These are phyloP conservation scores for Coemansia sp. DNA, from an alignment of 192 early-diverging fungal species.

Conservation along the genomic window DNA sequence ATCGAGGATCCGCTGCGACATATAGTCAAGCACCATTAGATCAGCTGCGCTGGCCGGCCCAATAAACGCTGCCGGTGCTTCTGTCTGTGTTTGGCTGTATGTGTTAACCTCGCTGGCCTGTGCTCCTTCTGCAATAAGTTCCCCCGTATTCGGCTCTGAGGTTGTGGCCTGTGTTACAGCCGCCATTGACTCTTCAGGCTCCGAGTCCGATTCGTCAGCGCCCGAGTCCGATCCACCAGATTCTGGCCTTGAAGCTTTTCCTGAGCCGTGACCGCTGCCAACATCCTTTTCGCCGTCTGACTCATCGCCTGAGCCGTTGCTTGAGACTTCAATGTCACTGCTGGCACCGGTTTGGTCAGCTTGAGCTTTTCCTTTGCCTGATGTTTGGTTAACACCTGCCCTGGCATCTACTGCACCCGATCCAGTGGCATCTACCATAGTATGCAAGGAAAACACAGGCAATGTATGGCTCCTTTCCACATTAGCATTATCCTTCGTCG, in stretches of 20 bases:
- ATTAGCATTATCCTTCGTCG: too few relatives aligned
- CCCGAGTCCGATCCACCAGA: not conserved
- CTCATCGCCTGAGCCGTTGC: not conserved
- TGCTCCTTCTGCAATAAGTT: not conserved
- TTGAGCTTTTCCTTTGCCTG: not conserved
- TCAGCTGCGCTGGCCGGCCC: constrained; percentile 24
- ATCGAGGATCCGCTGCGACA: constrained; percentile 36
- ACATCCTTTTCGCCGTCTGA: not conserved
- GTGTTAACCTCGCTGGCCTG: not conserved
- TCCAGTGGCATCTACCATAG: too few relatives aligned
- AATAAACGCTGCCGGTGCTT: not conserved
- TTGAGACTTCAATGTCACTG: not conserved
- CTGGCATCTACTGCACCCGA: not conserved
- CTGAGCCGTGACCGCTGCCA: not conserved
- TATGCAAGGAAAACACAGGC: too few relatives aligned
- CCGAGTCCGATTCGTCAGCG: not conserved
- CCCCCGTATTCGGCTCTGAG: not conserved
- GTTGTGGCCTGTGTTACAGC: not conserved
- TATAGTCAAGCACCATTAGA: constrained; percentile 40
- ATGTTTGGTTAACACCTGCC: not conserved
- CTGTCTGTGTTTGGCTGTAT: not conserved
- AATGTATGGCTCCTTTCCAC: too few relatives aligned
- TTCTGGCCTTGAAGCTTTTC: not conserved
- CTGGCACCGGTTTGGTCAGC: not conserved
- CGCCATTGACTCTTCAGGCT: not conserved